Evolutionary conservation across 2,329 filamentous ascomycete genomes (phyloP).

Genomic region (Huntiella moniliformis): DNA sequence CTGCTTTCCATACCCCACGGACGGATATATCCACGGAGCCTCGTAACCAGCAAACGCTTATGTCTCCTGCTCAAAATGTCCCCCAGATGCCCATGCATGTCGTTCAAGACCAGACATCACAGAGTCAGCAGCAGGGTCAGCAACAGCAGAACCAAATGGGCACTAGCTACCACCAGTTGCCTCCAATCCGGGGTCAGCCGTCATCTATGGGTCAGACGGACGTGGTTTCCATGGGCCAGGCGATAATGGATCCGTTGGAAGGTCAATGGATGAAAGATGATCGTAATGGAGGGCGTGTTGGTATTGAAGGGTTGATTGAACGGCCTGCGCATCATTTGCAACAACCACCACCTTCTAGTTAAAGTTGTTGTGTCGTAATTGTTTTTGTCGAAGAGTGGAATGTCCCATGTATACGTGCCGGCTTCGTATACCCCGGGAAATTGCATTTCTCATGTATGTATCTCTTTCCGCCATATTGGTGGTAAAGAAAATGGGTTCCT

Average conservation of each 20-base stretch:
- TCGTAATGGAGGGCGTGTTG: constrained; percentile 29
- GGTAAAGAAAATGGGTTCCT: background rate
- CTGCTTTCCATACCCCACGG: constrained; percentile 34
- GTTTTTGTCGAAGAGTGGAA: background rate
- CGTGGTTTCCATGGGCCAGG: background rate
- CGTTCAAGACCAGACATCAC: background rate
- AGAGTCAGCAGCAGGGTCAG: constrained; percentile 4
- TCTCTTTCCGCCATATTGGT: background rate
- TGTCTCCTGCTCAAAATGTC: background rate
- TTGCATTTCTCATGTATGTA: background rate
- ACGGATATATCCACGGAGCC: constrained; percentile 25
- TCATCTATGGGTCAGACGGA: background rate
- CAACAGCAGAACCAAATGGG: constrained; percentile 4
- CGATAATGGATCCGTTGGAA: constrained; percentile 6
- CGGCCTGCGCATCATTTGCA: constrained; percentile 24
- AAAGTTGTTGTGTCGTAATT: background rate
- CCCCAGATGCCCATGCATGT: constrained; percentile 14
- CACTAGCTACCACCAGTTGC: constrained; percentile 21
- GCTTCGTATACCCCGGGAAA: background rate
- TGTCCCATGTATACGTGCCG: too few relatives aligned
- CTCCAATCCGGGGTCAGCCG: constrained; percentile 26
- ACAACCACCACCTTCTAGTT: constrained; percentile 13
- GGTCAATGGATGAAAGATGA: constrained; percentile 27
- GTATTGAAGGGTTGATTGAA: constrained; percentile 44
- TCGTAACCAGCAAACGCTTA: constrained; percentile 5